Base-by-base conservation (phyloP, 805 yeast genomes). In the Hemisphaericaspora nanyangensis region DNA sequence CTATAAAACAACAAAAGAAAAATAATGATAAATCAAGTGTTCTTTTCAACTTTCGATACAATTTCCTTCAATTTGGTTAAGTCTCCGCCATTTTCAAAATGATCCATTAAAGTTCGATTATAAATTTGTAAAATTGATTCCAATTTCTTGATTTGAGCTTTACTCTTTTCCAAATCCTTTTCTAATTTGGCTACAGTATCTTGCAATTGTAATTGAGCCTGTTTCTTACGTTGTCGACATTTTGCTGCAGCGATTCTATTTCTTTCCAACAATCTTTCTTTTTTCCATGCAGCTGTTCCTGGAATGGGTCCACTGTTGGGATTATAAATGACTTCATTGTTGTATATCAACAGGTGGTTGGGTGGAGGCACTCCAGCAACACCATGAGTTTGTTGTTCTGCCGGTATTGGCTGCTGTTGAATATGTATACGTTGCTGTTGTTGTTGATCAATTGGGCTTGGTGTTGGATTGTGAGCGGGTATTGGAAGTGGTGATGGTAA, bases 281-380 rank as follows among this genome's bases (percentile, higher is more conserved):
- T 82, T 76, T 62, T 86, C 95, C 68, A 85, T 60, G 63, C 85
- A 40, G 76, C 76, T 13, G 70, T 77, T 39, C 85, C 85, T 1
- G 84, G 84, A 17, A 76, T 69, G 1, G 81, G 77, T 5, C 79
- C 79, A 40, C 70, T 63, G 55, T 74, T 59, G 10, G 79, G 76
- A 49, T 74, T 69, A 48, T 64, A 76, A 7, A 77, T 76, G 16
- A 76, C 72, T 52, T 77, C 78, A 49, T 76, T 73, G 48, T 76
- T 73, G 52, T 76, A 77, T 5, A 76, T 56, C n/a, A 77, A 52
- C 45, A 61, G 76, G 42, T 71, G 75, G 43, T 72, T 67, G 15
- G 80, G 80, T 0, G 73, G 73, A 3, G 72, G 71, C 2, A 65
- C 68, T 5, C 72, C 72, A 3, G 73, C 72, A 16, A 56, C 58